Percentiles rank a stretch among this genome's conserved stretches.
Evolutionary conservation across 140 eudicot species (phyloP).

Genomic region (Flaveria floridana): DNA sequence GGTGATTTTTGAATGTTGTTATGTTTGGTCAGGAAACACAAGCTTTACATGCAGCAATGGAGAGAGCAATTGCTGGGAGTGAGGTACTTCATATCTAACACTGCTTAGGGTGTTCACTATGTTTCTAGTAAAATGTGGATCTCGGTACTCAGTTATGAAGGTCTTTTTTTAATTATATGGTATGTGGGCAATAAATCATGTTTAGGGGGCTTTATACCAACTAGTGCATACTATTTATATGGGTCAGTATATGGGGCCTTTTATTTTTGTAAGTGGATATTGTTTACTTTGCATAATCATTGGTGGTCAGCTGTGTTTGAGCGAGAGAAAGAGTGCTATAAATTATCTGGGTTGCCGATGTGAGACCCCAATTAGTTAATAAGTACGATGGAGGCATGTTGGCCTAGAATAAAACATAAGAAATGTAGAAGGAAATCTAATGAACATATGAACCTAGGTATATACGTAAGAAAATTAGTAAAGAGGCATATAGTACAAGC

Average conservation of each 20-base stretch:
- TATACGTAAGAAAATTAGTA: neutral
- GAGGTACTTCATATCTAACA: constrained; percentile 55
- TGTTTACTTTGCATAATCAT: neutral
- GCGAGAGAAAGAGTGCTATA: neutral
- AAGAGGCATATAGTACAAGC: constrained; percentile 9
- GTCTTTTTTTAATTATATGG: constrained; percentile 5
- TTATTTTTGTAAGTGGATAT: neutral
- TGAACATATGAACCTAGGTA: constrained; percentile 13
- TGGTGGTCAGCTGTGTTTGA: neutral
- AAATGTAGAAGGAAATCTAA: constrained; percentile 15
- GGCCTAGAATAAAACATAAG: constrained; percentile 12
- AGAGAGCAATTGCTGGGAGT: constrained; percentile 68
- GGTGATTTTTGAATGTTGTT: constrained; percentile 43
- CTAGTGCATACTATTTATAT: neutral
- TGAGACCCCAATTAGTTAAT: neutral
- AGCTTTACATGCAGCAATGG: constrained; percentile 61
- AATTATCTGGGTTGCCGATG: neutral
- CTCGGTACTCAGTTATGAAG: constrained; percentile 4
- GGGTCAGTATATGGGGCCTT: constrained; percentile 15
- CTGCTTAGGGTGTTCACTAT: constrained; percentile 15
- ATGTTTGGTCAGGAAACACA: constrained; percentile 76
- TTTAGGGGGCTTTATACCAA: constrained; percentile 7
- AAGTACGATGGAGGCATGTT: neutral
- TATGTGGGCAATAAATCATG: neutral
- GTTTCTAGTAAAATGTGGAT: constrained; percentile 14